A percentile compares a stretch with the other conserved stretches of the same genome.
Conservation (phyloP, 2,329 filamentous ascomycete genomes). For the Microcyclospora tardicrescens region DNA sequence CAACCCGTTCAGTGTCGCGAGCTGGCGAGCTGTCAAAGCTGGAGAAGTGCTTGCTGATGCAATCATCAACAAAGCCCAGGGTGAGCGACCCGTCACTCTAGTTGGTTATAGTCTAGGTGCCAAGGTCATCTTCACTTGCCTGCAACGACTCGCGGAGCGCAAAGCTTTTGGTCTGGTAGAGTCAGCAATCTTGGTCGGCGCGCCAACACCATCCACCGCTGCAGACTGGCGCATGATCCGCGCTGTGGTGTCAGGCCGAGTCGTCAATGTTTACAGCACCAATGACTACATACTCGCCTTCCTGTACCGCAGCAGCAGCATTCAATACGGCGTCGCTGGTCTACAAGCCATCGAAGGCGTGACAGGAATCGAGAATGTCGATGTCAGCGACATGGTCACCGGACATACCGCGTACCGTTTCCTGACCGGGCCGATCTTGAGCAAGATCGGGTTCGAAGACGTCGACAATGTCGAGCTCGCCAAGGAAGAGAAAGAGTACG, state of each 20-base stretch:
- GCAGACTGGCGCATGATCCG: slow-evolving; percentile 66
- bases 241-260: slow-evolving; percentile 63
- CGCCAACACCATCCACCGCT: slow-evolving; percentile 59
- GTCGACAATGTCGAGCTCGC: slow-evolving; percentile 37
- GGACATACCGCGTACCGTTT: slow-evolving; percentile 40
- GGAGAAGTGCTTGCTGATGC: slow-evolving; percentile 29
- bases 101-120: slow-evolving; percentile 29
- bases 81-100: slow-evolving; percentile 27
- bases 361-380: slow-evolving; percentile 49
- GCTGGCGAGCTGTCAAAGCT: slow-evolving; percentile 25
- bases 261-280: slow-evolving; percentile 79
- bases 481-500: slow-evolving; percentile 28
- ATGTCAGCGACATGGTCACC: slow-evolving; percentile 38
- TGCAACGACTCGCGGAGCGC: slow-evolving; percentile 62
- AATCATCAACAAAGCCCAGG: slow-evolving; percentile 29
- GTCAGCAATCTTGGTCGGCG: slow-evolving; percentile 68
- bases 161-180: slow-evolving; percentile 76
- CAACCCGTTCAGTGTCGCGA: slow-evolving; percentile 29
- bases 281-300: slow-evolving; percentile 83
- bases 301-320: slow-evolving; percentile 69
- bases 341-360: slow-evolving; percentile 60
- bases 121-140: slow-evolving; percentile 64
- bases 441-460: slow-evolving; percentile 41
- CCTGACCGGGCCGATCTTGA: slow-evolving; percentile 38
- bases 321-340: slow-evolving; percentile 73